These are phyloP conservation scores for Tanacetum coccineum DNA, from an alignment of 129 eudicot species.

Conservation along the genomic window DNA sequence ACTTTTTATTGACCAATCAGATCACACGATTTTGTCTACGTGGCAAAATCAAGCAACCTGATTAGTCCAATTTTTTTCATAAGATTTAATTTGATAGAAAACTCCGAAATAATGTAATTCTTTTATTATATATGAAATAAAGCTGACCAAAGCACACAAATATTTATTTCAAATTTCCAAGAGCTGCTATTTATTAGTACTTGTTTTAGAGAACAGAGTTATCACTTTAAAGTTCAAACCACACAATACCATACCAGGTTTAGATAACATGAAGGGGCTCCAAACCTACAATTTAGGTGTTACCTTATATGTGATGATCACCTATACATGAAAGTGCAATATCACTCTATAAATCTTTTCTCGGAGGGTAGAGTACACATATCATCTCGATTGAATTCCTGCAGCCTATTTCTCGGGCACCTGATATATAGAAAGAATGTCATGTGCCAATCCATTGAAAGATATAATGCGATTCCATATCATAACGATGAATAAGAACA, in stretches of 20 bases:
- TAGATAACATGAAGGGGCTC: slow-evolving; percentile 7
- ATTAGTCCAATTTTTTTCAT: no score
- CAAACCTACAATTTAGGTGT: slow-evolving; percentile 25
- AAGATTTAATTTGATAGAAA: no score
- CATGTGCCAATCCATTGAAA: background rate
- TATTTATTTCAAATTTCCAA: background rate
- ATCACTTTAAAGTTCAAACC: slow-evolving; percentile 18
- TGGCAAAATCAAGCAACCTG: no score
- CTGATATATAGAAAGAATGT: slow-evolving; percentile 20
- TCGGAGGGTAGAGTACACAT: slow-evolving; percentile 15
- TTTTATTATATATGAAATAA: no score
- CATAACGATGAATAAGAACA: background rate
- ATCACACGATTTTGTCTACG: no score
- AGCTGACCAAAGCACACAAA: no score
- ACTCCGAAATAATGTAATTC: no score
- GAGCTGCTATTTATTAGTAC: slow-evolving; percentile 4
- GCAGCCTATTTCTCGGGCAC: slow-evolving; percentile 25
- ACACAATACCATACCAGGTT: slow-evolving; percentile 9
- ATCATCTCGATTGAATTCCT: slow-evolving; percentile 19
- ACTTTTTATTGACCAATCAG: no score
- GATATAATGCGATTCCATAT: background rate
- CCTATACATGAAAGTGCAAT: slow-evolving; percentile 30
- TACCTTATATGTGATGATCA: slow-evolving; percentile 11
- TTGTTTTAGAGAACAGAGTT: slow-evolving; percentile 1
- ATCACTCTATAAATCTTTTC: slow-evolving; percentile 17